phyloP scores from a whole-genome alignment of 2,329 filamentous ascomycete species.

The Clonostachys rosea region DNA sequence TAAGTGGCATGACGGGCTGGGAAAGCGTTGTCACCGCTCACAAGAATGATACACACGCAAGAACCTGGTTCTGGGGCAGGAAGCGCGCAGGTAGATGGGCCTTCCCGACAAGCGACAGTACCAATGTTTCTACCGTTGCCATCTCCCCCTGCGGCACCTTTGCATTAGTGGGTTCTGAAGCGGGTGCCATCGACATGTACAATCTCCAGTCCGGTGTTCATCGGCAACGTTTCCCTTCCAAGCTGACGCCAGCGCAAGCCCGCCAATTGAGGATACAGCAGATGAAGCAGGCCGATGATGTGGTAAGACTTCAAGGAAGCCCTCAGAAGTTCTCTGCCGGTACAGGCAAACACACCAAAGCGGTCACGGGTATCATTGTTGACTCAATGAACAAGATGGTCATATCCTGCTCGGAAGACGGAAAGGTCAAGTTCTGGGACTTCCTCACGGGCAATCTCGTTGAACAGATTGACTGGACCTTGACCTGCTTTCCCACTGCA shows the following conservation, averaged over 20 bases:
- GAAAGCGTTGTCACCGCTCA: conserved; percentile 96
- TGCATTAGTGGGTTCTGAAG: conserved; percentile 79
- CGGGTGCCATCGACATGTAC: conserved; percentile 87
- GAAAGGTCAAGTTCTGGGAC: conserved; percentile 97
- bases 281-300: conserved; percentile 51
- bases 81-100: conserved; percentile 92
- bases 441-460: conserved; percentile 77
- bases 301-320: conserved; percentile 47
- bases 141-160: conserved; percentile 93
- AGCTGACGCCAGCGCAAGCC: conserved; percentile 72
- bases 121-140: conserved; percentile 80
- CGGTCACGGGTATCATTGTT: conserved; percentile 81
- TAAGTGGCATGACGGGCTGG: conserved; percentile 83
- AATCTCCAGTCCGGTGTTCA: conserved; percentile 92
- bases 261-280: conserved; percentile 68
- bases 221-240: conserved; percentile 81
- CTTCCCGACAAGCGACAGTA: conserved; percentile 78
- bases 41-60: conserved; percentile 74
- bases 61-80: conserved; percentile 98
- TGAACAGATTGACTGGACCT: conserved; percentile 78
- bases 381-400: conserved; percentile 85
- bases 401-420: conserved; percentile 84
- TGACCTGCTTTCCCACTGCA: conserved; percentile 67
- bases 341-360: conserved; percentile 71
- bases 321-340: conserved; percentile 36